These are phyloP conservation scores for Leccinum longicurvipes DNA, from an alignment of 768 basidiomycete species.

Conservation along the genomic window DNA sequence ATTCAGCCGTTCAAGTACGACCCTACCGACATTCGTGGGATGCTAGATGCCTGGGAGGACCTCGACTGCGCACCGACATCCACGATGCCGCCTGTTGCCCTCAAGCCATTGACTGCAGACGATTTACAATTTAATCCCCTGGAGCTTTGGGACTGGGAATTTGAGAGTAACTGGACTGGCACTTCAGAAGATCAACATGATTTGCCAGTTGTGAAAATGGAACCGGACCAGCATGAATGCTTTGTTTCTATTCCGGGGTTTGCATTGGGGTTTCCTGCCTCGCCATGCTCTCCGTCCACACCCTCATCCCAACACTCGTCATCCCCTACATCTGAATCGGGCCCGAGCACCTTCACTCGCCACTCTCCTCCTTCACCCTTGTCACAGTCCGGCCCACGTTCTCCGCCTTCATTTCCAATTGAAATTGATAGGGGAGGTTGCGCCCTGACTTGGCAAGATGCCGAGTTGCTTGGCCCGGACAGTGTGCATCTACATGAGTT, in stretches of 20 bases:
- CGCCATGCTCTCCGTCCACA: constrained; percentile 20
- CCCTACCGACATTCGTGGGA: constrained; percentile 56
- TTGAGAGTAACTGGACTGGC: constrained; percentile 28
- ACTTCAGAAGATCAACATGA: constrained; percentile 17
- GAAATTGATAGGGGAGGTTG: constrained; percentile 13
- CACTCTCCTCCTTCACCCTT: constrained; percentile 16
- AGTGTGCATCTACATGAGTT: constrained; percentile 42
- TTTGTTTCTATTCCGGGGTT: constrained; percentile 5
- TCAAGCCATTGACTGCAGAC: constrained; percentile 31
- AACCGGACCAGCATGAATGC: constrained; percentile 41
- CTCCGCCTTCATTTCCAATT: constrained; percentile 8
- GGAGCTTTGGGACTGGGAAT: constrained; percentile 36
- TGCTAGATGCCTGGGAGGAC: constrained; percentile 70
- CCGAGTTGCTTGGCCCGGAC: constrained; percentile 44
- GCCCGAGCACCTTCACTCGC: constrained; percentile 11
- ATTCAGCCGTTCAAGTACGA: constrained; percentile 51
- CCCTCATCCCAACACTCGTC: constrained; percentile 17
- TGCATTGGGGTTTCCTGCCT: constrained; percentile 7
- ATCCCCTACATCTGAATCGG: constrained; percentile 20
- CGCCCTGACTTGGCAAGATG: constrained; percentile 40
- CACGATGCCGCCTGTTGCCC: constrained; percentile 27
- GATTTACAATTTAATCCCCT: constrained; percentile 45
- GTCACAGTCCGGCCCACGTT: constrained; percentile 5
- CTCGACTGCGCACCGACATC: constrained; percentile 40
- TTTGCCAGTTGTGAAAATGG: constrained; percentile 33